Evolutionary conservation across 768 basidiomycete genomes (phyloP), one percentile per base, ranked within the genome.

Genomic region (Boletus insuetus): DNA sequence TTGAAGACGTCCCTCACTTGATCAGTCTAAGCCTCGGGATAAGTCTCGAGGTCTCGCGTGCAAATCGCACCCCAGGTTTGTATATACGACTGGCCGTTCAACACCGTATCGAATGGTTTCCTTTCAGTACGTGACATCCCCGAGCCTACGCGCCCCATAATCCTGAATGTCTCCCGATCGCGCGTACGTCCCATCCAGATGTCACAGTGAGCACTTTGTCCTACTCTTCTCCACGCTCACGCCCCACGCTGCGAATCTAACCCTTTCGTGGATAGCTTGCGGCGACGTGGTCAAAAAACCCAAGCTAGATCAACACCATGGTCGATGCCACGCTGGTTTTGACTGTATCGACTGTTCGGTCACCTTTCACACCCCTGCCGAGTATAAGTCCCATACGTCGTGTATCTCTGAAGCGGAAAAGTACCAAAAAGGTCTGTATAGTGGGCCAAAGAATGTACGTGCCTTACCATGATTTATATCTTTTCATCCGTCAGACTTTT

Each of bases 361-460:
- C 47, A 88, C 89, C 0, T 97, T 96, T 73, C 74, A 82, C 24
- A 79, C 80, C 8, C 89, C 91, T 3, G 77, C 77, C 10, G 84
- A 93, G 56, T 96, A 85, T 77, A 93, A 91, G 71, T 75, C 73
- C 0, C 90, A 97, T 67, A 94, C 89, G 11, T 76, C 82, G 31
- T 97, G 94, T 69, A 85, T 97, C 42, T 85, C 81, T 57, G 94
- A 97, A 72, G 94, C 91, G 3, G 91, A 97, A 71, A 97, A 96
- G 69, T 96, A 97, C 66, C 84, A 97, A 75, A 92, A 92, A 71
- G 74, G 79, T 48, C 67, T 94, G 54, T 95, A 94, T 69, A 92
- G 89, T 65, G 92, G 90, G 10, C 80, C 83, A 1, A 90, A 88
- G 75, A 78, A 56, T 13, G 74, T 70, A 51, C 42, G 63, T 53